Conservation (phyloP, 148 eudicot species). For the Vaccinium darrowii region DNA sequence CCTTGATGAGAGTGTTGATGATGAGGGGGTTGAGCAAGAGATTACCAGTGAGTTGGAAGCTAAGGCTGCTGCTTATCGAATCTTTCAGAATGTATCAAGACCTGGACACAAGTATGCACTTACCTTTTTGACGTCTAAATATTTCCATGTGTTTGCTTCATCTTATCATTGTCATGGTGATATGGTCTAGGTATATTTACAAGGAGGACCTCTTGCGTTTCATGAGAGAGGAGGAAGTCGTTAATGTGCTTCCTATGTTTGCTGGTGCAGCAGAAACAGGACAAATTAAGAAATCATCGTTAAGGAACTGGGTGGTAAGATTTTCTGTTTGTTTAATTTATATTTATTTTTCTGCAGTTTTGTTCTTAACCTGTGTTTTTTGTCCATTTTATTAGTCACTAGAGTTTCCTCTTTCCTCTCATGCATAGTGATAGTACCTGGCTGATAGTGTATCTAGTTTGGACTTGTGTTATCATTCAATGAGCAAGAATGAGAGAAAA, state of each 20-base stretch:
- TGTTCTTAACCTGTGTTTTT: neutral
- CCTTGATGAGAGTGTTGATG: conserved; percentile 47
- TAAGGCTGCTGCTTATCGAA: conserved; percentile 51
- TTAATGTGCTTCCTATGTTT: conserved; percentile 55
- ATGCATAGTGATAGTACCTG: neutral
- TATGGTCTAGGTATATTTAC: conserved; percentile 52
- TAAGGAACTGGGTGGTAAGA: conserved; percentile 86
- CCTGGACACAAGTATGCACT: conserved; percentile 54
- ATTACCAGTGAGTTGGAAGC: conserved; percentile 85
- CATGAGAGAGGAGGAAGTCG: conserved; percentile 68
- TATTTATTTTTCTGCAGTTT: neutral
- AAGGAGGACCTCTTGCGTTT: conserved; percentile 75
- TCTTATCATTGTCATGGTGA: conserved; percentile 1
- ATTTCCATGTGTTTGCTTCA: neutral
- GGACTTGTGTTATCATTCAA: neutral
- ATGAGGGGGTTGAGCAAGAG: conserved; percentile 45
- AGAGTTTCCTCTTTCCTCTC: neutral
- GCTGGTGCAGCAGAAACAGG: conserved; percentile 70
- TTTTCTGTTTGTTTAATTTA: neutral
- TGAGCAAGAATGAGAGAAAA: neutral
- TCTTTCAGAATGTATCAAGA: conserved; percentile 68
- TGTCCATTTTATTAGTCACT: neutral
- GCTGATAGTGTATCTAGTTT: neutral
- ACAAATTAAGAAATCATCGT: conserved; percentile 64
- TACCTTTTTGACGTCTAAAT: neutral